phyloP scores from a whole-genome alignment of 768 basidiomycete genomes.

The Harrya chromipes region DNA sequence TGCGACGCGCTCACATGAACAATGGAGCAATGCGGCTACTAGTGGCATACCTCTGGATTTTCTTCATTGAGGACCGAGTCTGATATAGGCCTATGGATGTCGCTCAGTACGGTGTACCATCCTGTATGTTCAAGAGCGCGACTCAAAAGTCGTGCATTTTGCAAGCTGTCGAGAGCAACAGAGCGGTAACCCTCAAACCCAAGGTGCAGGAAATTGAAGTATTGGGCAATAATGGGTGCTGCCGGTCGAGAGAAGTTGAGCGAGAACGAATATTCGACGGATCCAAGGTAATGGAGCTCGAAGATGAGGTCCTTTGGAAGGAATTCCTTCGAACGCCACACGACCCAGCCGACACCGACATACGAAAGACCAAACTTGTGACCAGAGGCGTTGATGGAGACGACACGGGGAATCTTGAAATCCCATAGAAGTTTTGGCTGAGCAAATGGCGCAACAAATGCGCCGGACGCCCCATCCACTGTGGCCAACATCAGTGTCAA shows the following conservation, averaged over 20 bases:
- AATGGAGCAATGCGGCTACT: background rate
- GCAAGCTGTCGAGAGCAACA: conserved; percentile 46
- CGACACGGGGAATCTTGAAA: conserved; percentile 57
- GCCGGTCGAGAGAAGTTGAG: conserved; percentile 61
- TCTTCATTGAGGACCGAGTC: conserved; percentile 42
- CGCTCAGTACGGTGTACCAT: conserved; percentile 50
- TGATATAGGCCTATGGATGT: conserved; percentile 47
- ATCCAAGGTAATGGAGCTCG: conserved; percentile 50
- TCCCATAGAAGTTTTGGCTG: conserved; percentile 55
- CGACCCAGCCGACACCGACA: conserved; percentile 61
- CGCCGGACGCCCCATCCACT: conserved; percentile 62
- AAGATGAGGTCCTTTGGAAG: conserved; percentile 72
- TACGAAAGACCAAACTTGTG: conserved; percentile 61
- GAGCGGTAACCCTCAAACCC: conserved; percentile 53
- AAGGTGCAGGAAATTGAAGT: conserved; percentile 61
- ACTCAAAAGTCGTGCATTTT: conserved; percentile 64
- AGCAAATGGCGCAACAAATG: conserved; percentile 61
- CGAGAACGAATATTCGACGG: conserved; percentile 73
- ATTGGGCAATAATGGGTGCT: conserved; percentile 59
- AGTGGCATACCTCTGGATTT: conserved; percentile 50
- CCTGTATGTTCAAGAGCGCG: conserved; percentile 58
- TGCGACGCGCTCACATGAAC: conserved; percentile 10
- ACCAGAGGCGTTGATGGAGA: conserved; percentile 57
- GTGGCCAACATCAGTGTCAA: conserved; percentile 2
- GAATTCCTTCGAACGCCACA: conserved; percentile 54